Evolutionary conservation across 164 flowering plant species (phyloP).

Genomic region (Saururus chinensis): DNA sequence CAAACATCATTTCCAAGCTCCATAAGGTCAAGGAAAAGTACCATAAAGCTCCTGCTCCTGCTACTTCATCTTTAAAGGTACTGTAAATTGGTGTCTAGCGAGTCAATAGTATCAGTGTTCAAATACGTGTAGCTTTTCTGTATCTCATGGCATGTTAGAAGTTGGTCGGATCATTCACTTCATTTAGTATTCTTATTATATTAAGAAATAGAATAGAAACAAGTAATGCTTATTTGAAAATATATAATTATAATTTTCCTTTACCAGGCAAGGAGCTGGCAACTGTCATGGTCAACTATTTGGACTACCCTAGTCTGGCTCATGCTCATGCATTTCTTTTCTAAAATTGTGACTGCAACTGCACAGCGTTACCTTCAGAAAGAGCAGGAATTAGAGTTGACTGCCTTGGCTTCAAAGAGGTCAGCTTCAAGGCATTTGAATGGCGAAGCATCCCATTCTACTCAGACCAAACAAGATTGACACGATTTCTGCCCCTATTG

Average conservation of each 20-base stretch:
- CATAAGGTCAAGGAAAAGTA: slow-evolving; percentile 58
- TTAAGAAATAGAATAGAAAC: too few relatives aligned
- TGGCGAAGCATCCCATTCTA: not conserved
- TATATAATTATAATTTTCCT: not conserved
- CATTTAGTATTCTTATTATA: too few relatives aligned
- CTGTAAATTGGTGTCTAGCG: too few relatives aligned
- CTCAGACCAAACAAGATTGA: not conserved
- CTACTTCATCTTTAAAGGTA: slow-evolving; percentile 53
- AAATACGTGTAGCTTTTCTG: not conserved
- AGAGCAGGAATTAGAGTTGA: slow-evolving; percentile 59
- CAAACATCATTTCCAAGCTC: slow-evolving; percentile 48
- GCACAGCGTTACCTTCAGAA: slow-evolving; percentile 68
- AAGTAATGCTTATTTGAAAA: not conserved
- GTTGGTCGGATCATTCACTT: too few relatives aligned
- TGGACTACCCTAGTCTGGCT: slow-evolving; percentile 91
- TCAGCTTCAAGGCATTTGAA: not conserved
- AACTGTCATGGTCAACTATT: slow-evolving; percentile 58
- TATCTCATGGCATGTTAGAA: too few relatives aligned
- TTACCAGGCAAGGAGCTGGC: slow-evolving; percentile 63
- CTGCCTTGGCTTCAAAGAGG: slow-evolving; percentile 10
- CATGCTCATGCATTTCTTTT: slow-evolving; percentile 76
- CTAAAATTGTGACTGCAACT: slow-evolving; percentile 71
- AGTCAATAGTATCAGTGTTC: not conserved
- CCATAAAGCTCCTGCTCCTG: slow-evolving; percentile 34
- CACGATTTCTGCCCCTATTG: not conserved